Evolutionary conservation across 2,329 filamentous ascomycete species (phyloP), one percentile per base, ranked within the genome.

Genomic region (Phoma sp.): DNA sequence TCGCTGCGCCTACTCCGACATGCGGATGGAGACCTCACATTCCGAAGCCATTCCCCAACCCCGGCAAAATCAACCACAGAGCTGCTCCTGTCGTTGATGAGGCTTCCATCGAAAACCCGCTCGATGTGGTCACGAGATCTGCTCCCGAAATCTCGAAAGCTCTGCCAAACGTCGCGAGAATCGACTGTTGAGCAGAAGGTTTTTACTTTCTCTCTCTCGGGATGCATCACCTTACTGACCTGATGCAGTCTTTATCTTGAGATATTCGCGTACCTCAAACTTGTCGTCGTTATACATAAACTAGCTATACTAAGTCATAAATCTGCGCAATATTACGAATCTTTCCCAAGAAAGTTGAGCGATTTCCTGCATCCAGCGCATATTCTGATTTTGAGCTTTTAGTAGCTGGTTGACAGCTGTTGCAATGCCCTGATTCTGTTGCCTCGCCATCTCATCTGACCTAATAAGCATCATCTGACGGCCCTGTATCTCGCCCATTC

Each of bases 1-100:
- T 47, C n/a, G 49, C 58, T 33, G 58, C 59, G 4, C 67, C 67
- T 1, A 57, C 66, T 23, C 48, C 60, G 27, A 40, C 32, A 23
- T 45, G 41, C 18, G 41, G 48, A 1, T 52, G 36, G 35, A 52
- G 24, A 11, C 27, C n/a, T 6, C 40, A 44, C n/a, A 32, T 38
- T n/a, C 38, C 41, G 13, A 25, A 27, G 2, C 4, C 36, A 4
- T n/a, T 40, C 2, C n/a, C n/a, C 6, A 41, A 35, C 3, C 27
- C 22, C 10, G 10, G 13, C 7, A 45, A n/a, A n/a, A 41, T 52
- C 29, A 44, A 52, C n/a, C 10, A 23, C 11, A 52, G 48, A 41
- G 41, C 41, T 6, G 35, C 36, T 10, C 41, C 29, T 41, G 2
- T n/a, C n/a, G 25, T 13, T 4, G 23, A 29, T 8, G 39, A 22